Percentiles rank a stretch among this genome's conserved stretches.
Evolutionary conservation across 768 basidiomycete species (phyloP).

Genomic region (Lepiota venenata): DNA sequence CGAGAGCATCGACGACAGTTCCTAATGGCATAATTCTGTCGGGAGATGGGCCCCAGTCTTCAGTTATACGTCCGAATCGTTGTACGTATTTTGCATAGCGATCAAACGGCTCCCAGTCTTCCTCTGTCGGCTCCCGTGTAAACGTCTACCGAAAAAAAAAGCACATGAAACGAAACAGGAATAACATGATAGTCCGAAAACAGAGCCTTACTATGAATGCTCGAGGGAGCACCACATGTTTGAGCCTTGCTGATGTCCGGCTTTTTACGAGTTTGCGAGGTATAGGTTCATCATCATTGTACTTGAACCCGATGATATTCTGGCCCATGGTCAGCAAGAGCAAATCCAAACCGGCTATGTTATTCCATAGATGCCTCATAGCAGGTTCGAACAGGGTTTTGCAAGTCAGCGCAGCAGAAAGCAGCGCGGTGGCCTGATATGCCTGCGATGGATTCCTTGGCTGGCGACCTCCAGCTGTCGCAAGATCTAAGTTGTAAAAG

Average conservation of each 20-base stretch:
- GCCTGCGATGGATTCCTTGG: neutral
- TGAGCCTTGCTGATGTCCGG: neutral
- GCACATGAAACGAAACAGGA: neutral
- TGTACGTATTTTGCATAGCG: neutral
- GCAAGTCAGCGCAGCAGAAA: neutral
- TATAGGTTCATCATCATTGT: neutral
- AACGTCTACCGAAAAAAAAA: neutral
- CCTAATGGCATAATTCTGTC: neutral
- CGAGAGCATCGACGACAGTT: neutral
- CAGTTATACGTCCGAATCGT: neutral
- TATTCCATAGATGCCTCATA: slow-evolving; percentile 1
- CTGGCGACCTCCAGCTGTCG: neutral
- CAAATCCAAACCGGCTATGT: slow-evolving; percentile 1
- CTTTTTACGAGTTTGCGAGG: neutral
- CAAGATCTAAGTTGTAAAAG: neutral
- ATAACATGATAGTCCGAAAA: neutral
- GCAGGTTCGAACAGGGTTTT: neutral
- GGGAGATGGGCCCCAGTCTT: neutral
- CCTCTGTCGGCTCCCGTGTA: neutral
- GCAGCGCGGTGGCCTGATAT: neutral
- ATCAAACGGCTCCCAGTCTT: neutral
- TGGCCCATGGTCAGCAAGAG: slow-evolving; percentile 1
- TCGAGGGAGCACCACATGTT: neutral
- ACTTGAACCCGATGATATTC: neutral
- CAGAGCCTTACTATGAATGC: neutral